A percentile compares a stretch with the other conserved stretches of the same genome.
Conservation (phyloP, 148 eudicot species). For the Arbutus unedo region DNA sequence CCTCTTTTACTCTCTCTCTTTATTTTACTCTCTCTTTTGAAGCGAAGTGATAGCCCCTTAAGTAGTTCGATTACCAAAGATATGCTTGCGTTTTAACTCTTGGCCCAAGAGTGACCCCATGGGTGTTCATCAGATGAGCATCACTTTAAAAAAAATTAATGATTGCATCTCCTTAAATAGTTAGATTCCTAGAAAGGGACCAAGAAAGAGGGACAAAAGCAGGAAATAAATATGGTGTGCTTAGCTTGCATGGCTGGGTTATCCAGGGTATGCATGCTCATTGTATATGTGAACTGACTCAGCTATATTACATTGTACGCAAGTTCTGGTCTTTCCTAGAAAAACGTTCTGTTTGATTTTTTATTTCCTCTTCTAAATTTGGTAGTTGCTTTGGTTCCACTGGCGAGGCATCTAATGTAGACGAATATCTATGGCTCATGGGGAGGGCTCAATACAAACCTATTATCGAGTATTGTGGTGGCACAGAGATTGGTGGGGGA, state of each 20-base stretch:
- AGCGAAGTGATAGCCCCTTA: not conserved
- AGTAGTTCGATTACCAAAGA: not conserved
- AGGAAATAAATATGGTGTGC: not conserved
- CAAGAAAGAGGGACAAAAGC: not conserved
- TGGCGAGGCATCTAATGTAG: constrained; percentile 94
- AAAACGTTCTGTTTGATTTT: not conserved
- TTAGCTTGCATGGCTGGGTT: not conserved
- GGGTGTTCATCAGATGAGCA: too few species aligned
- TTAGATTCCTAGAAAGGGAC: not conserved
- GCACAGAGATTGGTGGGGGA: constrained; percentile 97
- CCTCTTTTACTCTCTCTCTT: not conserved
- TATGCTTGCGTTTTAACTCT: too few species aligned
- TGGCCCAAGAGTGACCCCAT: too few species aligned
- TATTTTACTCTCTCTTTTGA: not conserved
- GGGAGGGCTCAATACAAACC: constrained; percentile 93
- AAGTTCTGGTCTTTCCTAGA: not conserved
- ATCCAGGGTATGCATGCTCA: not conserved
- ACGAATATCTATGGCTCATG: constrained; percentile 96
- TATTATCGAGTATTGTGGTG: constrained; percentile 90
- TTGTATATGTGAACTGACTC: not conserved
- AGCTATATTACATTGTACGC: not conserved
- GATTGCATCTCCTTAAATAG: not conserved
- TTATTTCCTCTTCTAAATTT: constrained; percentile 5
- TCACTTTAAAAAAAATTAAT: too few species aligned
- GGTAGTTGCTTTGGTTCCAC: constrained; percentile 87